phyloP scores from a whole-genome alignment of 1,284 basidiomycete genomes.

The Takashimella tepidaria region DNA sequence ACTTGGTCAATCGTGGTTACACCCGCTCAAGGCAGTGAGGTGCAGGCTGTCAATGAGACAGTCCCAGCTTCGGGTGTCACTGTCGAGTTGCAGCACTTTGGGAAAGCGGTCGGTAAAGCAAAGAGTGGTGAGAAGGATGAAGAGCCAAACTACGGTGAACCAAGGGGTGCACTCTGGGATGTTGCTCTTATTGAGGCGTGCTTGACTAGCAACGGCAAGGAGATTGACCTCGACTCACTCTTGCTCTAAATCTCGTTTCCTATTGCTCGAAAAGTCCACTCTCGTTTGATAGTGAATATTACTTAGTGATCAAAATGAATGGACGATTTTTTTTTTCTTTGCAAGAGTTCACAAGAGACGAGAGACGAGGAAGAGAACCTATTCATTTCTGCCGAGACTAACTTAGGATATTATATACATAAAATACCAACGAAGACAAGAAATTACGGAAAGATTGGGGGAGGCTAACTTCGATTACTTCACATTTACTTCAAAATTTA shows the following conservation, averaged over 20 bases:
- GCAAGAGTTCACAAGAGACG: no score
- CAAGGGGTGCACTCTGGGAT: slow-evolving; percentile 58
- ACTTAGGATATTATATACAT: no score
- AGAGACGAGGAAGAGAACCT: no score
- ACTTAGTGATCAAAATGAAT: no score
- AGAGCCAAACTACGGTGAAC: slow-evolving; percentile 31
- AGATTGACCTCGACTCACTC: slow-evolving; percentile 53
- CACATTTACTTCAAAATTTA: no score
- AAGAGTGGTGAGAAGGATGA: slow-evolving; percentile 33
- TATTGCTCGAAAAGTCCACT: no score
- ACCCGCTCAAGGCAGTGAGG: slow-evolving; percentile 45
- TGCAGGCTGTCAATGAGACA: slow-evolving; percentile 48
- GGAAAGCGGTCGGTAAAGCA: slow-evolving; percentile 52
- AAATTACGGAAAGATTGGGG: no score
- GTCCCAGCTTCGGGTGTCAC: slow-evolving; percentile 52
- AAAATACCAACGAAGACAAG: no score
- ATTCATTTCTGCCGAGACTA: no score
- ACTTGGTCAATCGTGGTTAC: slow-evolving; percentile 58
- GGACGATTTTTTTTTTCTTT: no score
- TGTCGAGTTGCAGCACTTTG: slow-evolving; percentile 60
- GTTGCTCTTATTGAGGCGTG: slow-evolving; percentile 73
- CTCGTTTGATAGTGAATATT: no score
- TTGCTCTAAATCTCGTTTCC: not conserved
- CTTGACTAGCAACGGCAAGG: slow-evolving; percentile 61
- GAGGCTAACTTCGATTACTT: no score